A percentile compares a stretch with the other conserved stretches of the same genome.
Conservation (phyloP, 1,139 yeast genomes). For the Arxiozyma heterogenica region DNA sequence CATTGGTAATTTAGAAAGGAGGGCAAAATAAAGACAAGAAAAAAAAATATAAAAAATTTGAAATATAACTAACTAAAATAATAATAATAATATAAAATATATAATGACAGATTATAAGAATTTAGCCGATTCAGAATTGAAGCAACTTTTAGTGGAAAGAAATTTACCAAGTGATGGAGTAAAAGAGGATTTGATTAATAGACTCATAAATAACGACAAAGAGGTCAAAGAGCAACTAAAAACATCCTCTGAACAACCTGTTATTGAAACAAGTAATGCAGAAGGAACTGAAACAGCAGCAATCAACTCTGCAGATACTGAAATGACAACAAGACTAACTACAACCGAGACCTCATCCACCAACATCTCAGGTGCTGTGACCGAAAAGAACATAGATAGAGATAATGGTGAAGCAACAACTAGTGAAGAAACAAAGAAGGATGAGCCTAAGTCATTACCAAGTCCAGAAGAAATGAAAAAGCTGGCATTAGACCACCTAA, state of each 20-base stretch:
- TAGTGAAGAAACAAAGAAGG: constrained; percentile 5
- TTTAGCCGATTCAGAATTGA: constrained; percentile 74
- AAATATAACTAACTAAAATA: too few relatives aligned
- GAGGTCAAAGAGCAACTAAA: neutral
- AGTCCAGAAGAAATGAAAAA: constrained; percentile 63
- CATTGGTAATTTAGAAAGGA: too few relatives aligned
- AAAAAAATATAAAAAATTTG: too few relatives aligned
- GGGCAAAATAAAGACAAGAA: too few relatives aligned
- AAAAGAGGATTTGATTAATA: constrained; percentile 70
- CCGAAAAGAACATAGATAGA: neutral
- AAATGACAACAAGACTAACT: neutral
- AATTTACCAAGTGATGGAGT: constrained; percentile 71
- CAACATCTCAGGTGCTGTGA: neutral
- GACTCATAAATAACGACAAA: constrained; percentile 35
- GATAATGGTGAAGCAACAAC: constrained; percentile 1
- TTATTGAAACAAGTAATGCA: neutral
- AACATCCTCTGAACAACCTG: constrained; percentile 15
- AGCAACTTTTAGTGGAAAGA: constrained; percentile 60
- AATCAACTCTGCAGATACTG: neutral
- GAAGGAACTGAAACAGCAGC: neutral
- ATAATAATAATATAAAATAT: neutral
- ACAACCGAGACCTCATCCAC: neutral
- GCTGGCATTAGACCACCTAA: constrained; percentile 58
- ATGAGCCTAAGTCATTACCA: constrained; percentile 20
- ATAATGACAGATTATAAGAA: constrained; percentile 52